phyloP scores from a whole-genome alignment of 495 filamentous ascomycete species.

The Aspergillus funiculosus region DNA sequence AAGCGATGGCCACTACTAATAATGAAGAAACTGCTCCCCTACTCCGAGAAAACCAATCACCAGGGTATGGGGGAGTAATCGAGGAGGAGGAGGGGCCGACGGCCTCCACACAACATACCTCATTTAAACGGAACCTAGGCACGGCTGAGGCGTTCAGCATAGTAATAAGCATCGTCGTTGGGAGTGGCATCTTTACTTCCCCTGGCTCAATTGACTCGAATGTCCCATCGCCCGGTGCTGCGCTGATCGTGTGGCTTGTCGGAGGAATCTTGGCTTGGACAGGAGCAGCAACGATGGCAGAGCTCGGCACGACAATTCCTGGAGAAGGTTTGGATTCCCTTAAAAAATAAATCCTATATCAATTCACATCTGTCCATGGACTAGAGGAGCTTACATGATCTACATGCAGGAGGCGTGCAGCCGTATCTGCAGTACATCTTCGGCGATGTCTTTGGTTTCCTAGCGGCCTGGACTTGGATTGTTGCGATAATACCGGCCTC shows the following conservation, averaged over 20 bases:
- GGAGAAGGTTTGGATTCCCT: conserved; percentile 13
- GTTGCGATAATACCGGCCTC: conserved; percentile 20
- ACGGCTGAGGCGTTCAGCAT: conserved; percentile 20
- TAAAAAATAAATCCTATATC: not conserved
- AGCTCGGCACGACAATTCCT: conserved; percentile 19
- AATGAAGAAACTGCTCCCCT: conserved; percentile 2
- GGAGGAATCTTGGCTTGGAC: conserved; percentile 21
- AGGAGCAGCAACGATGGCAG: conserved; percentile 19
- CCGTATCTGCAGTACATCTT: conserved; percentile 22
- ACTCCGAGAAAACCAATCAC: not conserved
- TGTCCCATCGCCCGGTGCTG: conserved; percentile 18
- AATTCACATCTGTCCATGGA: not conserved
- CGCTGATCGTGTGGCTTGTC: conserved; percentile 18
- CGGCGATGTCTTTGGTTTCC: conserved; percentile 19
- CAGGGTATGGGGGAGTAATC: conserved; percentile 4
- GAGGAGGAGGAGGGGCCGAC: not conserved
- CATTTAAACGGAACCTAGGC: conserved; percentile 19
- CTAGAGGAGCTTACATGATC: not conserved
- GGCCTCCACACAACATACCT: not conserved
- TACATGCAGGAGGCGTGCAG: conserved; percentile 14
- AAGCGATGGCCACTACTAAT: not conserved
- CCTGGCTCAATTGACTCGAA: conserved; percentile 21
- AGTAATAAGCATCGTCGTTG: conserved; percentile 22
- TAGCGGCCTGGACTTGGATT: conserved; percentile 22
- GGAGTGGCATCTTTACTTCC: conserved; percentile 21